Conservation (phyloP, 2,329 filamentous ascomycete species). For the Pseudogymnoascus pannorum region DNA sequence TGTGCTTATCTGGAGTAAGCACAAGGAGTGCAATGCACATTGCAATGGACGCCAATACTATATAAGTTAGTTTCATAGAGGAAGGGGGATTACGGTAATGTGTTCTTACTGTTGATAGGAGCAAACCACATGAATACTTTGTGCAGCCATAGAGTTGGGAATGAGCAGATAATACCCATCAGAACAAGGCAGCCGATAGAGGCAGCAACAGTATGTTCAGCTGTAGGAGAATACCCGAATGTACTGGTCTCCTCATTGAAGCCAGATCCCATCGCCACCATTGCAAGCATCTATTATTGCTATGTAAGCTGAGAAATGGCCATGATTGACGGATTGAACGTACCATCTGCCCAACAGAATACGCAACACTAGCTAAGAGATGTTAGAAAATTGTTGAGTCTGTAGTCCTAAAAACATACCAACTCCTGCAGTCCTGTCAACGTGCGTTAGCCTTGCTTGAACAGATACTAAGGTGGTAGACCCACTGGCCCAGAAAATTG, state of each 20-base stretch:
- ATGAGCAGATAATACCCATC: constrained; percentile 51
- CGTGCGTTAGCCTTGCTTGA: no score
- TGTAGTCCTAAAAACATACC: no score
- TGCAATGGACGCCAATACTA: no score
- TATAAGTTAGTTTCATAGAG: no score
- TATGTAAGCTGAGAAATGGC: no score
- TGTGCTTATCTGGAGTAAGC: constrained; percentile 43
- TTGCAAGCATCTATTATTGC: no score
- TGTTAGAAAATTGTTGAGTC: no score
- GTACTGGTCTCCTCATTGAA: constrained; percentile 39
- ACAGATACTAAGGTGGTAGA: no score
- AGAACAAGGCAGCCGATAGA: constrained; percentile 46
- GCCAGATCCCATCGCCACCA: constrained; percentile 52
- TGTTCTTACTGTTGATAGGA: constrained; percentile 41
- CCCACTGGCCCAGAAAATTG: constrained; percentile 49
- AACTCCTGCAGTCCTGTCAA: no score
- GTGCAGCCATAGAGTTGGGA: constrained; percentile 50
- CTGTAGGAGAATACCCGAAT: constrained; percentile 47
- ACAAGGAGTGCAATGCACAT: constrained; percentile 43
- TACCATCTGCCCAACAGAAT: constrained; percentile 54
- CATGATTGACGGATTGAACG: constrained; percentile 10
- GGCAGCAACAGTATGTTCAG: constrained; percentile 47
- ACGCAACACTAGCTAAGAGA: constrained; percentile 35
- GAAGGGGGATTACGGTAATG: constrained; percentile 39
- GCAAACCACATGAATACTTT: constrained; percentile 54